Evolutionary conservation across 106 monocot genomes (phyloP), one percentile per base, ranked within the genome.

Genomic region (Xerophyta viscosa): DNA sequence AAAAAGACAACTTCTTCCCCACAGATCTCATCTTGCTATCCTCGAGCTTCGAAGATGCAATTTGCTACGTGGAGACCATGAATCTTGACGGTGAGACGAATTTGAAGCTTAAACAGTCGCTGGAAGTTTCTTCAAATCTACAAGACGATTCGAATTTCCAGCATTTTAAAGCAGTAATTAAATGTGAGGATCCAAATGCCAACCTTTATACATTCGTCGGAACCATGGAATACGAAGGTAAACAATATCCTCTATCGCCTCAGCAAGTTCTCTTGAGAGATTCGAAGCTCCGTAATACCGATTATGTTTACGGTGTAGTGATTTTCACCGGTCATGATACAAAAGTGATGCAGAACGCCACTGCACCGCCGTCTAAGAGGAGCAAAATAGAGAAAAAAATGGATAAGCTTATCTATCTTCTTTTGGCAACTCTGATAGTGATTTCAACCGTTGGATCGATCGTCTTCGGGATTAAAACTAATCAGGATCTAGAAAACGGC

Each of bases 1-100:
- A 87, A 60, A 92, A 92, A 52, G 92, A 87, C 44, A 56, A 67
- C 12, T 92, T 92, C 69, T 87, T 87, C 30, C 92, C 92, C 45
- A 80, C 92, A 27, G 92, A 92, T 28, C 58, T 92, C 18, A 26
- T 92, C 48, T 62, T 92, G 45, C 82, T 92, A 41, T 87, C 92
- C 23, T 92, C 92, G 4, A 87, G 80, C 37, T 92, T 83, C 58
- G 83, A 87, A 3, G 83, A 92, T 48, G 87, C 78, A 18, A 87
- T 92, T 2, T 92, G 92, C 31, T 92, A 92, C 69, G 92, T 92
- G 9, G 92, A 92, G 62, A 92, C 92, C n/a, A 92, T 80, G 77
- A 92, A 92, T 53, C 77, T 92, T 24, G 92, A 92, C 36, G 87
- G 92, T 42, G 92, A 92, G 57, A 92, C 92, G 21, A 92, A 92